Percentiles rank a stretch among this genome's conserved stretches.
These are phyloP conservation scores for Mortierella sp. DNA, from an alignment of 371 early-diverging fungal species.

Conservation along the genomic window DNA sequence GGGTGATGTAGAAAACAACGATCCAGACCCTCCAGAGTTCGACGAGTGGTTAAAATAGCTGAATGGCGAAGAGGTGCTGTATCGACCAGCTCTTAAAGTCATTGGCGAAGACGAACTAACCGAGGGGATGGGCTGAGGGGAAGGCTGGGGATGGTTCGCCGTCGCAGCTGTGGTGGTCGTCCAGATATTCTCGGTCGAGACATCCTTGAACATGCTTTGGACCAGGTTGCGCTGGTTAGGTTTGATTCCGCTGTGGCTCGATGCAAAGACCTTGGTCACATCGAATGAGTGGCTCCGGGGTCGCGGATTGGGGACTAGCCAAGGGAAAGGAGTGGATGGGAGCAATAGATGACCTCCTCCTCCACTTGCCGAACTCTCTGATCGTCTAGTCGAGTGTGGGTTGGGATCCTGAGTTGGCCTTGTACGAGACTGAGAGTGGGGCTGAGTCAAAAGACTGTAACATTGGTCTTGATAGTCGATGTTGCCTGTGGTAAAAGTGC, in stretches of 20 bases:
- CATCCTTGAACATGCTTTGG: constrained; percentile 54
- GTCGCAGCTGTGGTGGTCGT: constrained; percentile 15
- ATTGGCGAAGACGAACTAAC: constrained; percentile 10
- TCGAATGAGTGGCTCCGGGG: constrained; percentile 37
- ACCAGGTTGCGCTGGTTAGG: constrained; percentile 32
- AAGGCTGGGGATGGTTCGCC: not conserved
- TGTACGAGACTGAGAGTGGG: not conserved
- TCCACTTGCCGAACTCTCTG: not conserved
- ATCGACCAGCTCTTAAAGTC: not conserved
- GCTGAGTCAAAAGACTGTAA: not conserved
- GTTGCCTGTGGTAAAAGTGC: not conserved
- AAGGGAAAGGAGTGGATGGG: constrained; percentile 18
- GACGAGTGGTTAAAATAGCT: not conserved
- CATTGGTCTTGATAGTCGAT: not conserved
- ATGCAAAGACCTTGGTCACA: constrained; percentile 33
- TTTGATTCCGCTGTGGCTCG: constrained; percentile 33
- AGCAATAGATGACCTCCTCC: not conserved
- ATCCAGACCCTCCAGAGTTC: not conserved
- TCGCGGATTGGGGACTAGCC: constrained; percentile 31
- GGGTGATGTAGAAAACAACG: not conserved
- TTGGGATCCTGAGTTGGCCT: not conserved
- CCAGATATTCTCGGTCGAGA: constrained; percentile 45
- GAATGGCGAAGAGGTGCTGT: constrained; percentile 9
- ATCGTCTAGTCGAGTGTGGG: not conserved
- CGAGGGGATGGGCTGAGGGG: constrained; percentile 5